Base-by-base conservation (phyloP, 192 early-diverging fungal genomes). In the Pilaira anomala region DNA sequence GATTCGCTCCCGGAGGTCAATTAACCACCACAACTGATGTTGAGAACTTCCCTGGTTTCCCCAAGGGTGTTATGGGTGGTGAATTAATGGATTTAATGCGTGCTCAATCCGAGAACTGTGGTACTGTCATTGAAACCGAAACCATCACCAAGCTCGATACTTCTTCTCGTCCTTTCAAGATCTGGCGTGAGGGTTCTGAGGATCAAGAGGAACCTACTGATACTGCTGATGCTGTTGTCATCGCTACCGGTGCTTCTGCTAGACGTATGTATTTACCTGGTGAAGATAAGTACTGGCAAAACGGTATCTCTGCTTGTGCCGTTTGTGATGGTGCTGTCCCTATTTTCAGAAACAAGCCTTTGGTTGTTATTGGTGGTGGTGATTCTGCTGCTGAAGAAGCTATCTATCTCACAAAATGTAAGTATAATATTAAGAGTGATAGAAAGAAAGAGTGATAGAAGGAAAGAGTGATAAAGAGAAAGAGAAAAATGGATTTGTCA, bases 191-290 rank as follows among this genome's bases (percentile, higher is more conserved):
- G 78, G 87, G 84, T 36, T 74, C 75, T 39, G 94, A 95, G 66
- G 75, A 81, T 56, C 68, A 84, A 18, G 86, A 84, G 18, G 68
- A 85, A 69, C 86, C 90, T 48, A 86, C 83, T 55, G 81, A 93
- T 55, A 87, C 88, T 9, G 87, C 91, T 36, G 88, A 94, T 70
- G 75, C 92, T 19, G 72, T 99, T 49, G 88, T 98, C 50, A 86
- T 98, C 49, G 93, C 97, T 51, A 99, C 97, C n/a, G 97, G 97
- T 62, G 95, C 97, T 16, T 96, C 94, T n/a, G 97, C 97, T 56
- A 96, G 93, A 80, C 83, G 97, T 55, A 82, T 95, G 76, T 18
- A 82, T 74, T 90, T 97, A 60, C 80, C 84, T 33, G 95, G 95
- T 59, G 95, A 97, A 70, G 95, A 96, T 46, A 78, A 61, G 18